phyloP scores from a whole-genome alignment of 352 stramenopile genomes.

The Poterioochromonas sp. region DNA sequence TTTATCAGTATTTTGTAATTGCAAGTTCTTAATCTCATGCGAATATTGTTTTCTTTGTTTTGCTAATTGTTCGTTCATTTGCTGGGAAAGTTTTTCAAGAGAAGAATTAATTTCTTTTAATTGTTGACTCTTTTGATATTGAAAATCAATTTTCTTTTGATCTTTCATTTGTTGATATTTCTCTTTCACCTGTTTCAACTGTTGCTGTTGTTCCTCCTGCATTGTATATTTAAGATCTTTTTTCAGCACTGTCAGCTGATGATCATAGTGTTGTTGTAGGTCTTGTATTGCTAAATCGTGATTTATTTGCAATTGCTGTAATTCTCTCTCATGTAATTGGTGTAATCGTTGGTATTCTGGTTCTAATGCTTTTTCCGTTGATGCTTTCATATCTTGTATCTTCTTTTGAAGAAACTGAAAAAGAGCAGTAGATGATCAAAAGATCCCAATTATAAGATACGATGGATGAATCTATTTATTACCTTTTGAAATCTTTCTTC shows the following conservation, averaged over 20 bases:
- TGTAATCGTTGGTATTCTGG: background rate
- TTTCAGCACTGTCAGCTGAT: background rate
- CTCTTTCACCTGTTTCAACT: background rate
- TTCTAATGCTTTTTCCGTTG: background rate
- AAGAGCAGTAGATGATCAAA: background rate
- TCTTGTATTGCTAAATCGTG: background rate
- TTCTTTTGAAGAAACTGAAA: conserved; percentile 1
- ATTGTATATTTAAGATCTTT: background rate
- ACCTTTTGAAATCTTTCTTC: conserved; percentile 8
- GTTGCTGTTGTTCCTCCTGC: background rate
- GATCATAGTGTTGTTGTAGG: background rate
- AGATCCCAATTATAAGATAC: background rate
- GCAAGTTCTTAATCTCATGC: background rate
- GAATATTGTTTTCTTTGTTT: background rate
- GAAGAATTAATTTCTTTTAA: background rate
- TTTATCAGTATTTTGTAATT: background rate
- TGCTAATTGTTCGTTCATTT: background rate
- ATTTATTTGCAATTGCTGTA: background rate
- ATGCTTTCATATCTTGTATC: background rate
- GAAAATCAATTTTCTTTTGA: background rate
- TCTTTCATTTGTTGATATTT: background rate
- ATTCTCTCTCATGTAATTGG: background rate
- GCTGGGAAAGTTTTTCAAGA: background rate
- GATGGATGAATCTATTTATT: background rate
- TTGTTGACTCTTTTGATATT: background rate